Base-by-base conservation (phyloP, 2,329 filamentous ascomycete species). In the Beauveria asiatica region DNA sequence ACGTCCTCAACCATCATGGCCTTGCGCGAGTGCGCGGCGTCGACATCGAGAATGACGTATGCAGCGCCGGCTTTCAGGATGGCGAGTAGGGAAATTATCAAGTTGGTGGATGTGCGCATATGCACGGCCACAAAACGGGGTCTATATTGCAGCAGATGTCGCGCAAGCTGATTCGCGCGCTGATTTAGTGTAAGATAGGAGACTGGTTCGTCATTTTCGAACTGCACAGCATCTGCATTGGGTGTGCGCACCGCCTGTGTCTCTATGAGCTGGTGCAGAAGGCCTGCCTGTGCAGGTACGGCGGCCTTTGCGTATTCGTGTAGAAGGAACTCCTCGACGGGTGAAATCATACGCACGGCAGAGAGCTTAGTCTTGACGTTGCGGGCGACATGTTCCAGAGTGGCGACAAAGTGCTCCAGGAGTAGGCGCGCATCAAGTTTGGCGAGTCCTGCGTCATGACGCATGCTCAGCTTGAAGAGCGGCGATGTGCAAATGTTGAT, bases 41-140 rank as follows among this genome's bases (percentile, higher is more conserved):
- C 30, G 21, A 58, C 58, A 27, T 63, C 49, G 45, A 67, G 53
- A 21, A 65, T 63, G 13, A 69, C 65, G 51, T 63, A 65, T 2
- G 60, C 64, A 13, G 37, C 46, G 33, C 59, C 59, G 11, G 59
- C 44, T 45, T 63, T 64, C 13, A 62, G 61, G 10, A 23, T 9
- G 17, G 41, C 41, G 41, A 42, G 16, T 3, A 42, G 41, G n/a
- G 41, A 42, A 8, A 42, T n/a, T 42, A 42, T 42, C 7, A 42
- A 42, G 41, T 42, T 19, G 41, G 7, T 10, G 9, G 41, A 42
- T 3, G 41, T 42, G 7, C 41, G 41, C 41, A 42, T 42, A 7
- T 42, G 41, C 41, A 42, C 41, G 16, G 41, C 41, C 41, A 42
- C 41, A 19, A 42, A 17, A n/a, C 41, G 16, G 16, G 41, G 41